Conservation (phyloP, 176 grass and related monocot species). For the Ampelocalamus luodianensis region DNA sequence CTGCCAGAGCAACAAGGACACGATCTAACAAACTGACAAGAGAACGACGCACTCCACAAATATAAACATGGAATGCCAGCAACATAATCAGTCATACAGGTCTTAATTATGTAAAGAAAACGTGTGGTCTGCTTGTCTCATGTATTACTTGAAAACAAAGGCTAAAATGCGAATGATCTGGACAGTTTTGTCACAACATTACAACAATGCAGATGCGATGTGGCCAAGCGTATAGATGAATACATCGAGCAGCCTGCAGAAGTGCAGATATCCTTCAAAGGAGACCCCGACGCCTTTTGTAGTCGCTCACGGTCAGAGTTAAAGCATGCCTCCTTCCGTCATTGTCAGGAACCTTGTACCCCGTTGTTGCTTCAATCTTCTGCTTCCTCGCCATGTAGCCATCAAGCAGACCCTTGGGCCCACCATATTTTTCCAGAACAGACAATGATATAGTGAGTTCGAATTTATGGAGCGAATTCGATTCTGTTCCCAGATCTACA, state of each 20-base stretch:
- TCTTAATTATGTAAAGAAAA: conserved; percentile 39
- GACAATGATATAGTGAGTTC: conserved; percentile 82
- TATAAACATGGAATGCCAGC: conserved; percentile 33
- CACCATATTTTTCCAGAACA: conserved; percentile 69
- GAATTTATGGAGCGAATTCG: conserved; percentile 75
- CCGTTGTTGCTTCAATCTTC: conserved; percentile 73
- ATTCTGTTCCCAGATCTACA: conserved; percentile 78
- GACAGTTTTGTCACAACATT: conserved; percentile 9
- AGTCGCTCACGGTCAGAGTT: conserved; percentile 72
- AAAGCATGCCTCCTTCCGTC: conserved; percentile 80
- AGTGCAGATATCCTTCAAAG: conserved; percentile 49
- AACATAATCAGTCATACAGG: conserved; percentile 37
- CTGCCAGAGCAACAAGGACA: conserved; percentile 19
- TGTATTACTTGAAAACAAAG: not conserved
- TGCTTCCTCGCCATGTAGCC: conserved; percentile 82
- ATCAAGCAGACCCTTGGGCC: conserved; percentile 66
- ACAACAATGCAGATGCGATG: not conserved
- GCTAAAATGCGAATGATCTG: conserved; percentile 17
- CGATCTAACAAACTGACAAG: not conserved
- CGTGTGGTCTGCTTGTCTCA: conserved; percentile 26
- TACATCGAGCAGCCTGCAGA: not conserved
- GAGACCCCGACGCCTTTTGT: conserved; percentile 71
- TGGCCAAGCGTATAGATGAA: conserved; percentile 4
- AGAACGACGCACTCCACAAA: conserved; percentile 7
- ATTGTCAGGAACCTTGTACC: conserved; percentile 70